Percentiles rank a stretch among this genome's conserved stretches.
Conservation (phyloP, 2,329 filamentous ascomycete species). For the Cladosporium sp. region DNA sequence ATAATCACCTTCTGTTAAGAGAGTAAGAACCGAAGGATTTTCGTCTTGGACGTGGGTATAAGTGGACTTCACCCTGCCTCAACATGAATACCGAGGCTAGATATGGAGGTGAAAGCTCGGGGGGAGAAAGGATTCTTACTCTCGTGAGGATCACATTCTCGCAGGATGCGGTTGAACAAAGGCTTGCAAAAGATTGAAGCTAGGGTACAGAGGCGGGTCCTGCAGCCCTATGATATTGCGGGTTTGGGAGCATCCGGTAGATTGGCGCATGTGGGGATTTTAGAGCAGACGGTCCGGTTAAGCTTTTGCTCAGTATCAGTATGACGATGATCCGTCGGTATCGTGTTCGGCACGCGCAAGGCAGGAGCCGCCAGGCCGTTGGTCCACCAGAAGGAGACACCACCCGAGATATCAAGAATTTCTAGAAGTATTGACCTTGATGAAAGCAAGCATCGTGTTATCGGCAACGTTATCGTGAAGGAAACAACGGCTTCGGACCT, state of each 20-base stretch:
- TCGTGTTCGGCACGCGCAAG: background rate
- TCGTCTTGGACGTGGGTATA: background rate
- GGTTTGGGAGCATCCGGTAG: background rate
- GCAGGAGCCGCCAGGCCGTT: background rate
- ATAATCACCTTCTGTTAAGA: background rate
- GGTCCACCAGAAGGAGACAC: background rate
- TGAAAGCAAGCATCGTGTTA: too few species aligned
- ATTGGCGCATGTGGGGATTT: slow-evolving; percentile 3
- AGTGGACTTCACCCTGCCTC: background rate
- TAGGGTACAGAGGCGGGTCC: background rate
- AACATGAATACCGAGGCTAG: background rate
- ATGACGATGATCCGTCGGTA: background rate
- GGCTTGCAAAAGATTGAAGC: slow-evolving; percentile 6
- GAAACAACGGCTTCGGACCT: too few species aligned
- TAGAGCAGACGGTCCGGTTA: background rate
- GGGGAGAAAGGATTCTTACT: background rate
- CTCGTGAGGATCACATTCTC: background rate
- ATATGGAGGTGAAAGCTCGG: background rate
- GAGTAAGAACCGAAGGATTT: background rate
- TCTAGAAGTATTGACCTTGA: background rate
- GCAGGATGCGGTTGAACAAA: background rate
- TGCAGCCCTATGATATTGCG: slow-evolving; percentile 2
- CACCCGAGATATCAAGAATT: background rate
- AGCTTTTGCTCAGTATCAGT: background rate
- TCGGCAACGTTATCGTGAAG: too few species aligned